Base-by-base conservation (phyloP, 768 basidiomycete species). In the Rossbeevera mucosa region DNA sequence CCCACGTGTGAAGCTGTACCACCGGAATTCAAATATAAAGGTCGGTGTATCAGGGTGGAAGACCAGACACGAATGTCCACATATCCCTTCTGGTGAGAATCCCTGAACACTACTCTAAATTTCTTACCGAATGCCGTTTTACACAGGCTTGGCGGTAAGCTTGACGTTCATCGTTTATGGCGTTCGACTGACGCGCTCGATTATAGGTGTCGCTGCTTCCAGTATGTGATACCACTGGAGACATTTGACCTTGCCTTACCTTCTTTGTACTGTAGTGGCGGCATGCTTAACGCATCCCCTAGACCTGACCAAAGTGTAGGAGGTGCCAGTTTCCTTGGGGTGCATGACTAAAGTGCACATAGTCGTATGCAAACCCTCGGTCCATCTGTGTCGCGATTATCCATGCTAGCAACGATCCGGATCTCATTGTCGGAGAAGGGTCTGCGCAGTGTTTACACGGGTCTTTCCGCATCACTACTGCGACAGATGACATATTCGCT, bases 401-500 rank as follows among this genome's bases (percentile, higher is more conserved):
- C 88, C 5, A 88, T 83, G 64, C 59, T 88, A 52, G 71, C 74
- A 31, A 80, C 88, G 20, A 73, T 94, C 43, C 79, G 79, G 43
- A 72, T 71, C 50, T 87, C 91, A 14, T 71, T 94, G 29, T 70
- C 76, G 14, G 74, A 82, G 56, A 80, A 81, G 18, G 91, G 92
- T 56, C 64, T 91, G 56, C 77, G 77, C 51, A 88, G 88, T 55
- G 70, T 94, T 22, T 93, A 89, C 60, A 83, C 86, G 11, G 92
- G 92, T 21, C 77, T 93, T 29, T 83, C 85, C 5, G 91, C 91
- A 5, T 90, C 91, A 3, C 68, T 92, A 21, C 75, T 93, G 67
- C 80, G 92, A 47, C 92, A 94, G 71, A 92, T 94, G 91, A 85
- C 90, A 9, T 94, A 94, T 63, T 90, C 90, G 0, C 80, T 94